Evolutionary conservation across 805 yeast species (phyloP).

Genomic region (Nakazawaea wickerhamii): DNA sequence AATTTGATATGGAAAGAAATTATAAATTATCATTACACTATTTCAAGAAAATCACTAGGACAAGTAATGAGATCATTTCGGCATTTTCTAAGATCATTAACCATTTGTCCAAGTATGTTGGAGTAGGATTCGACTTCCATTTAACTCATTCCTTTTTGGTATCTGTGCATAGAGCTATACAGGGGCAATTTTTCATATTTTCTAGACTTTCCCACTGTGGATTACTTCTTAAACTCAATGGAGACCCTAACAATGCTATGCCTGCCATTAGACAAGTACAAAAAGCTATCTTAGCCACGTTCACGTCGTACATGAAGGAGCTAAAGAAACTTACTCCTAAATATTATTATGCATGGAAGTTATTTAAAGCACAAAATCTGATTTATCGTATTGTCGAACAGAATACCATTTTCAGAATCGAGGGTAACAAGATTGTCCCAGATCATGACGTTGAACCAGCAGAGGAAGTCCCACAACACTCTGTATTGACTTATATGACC

Average conservation of each 20-base stretch:
- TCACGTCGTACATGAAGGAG: slow-evolving; percentile 20
- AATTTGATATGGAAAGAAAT: slow-evolving; percentile 3
- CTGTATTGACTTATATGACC: background rate
- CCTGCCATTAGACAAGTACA: slow-evolving; percentile 10
- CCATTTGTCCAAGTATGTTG: slow-evolving; percentile 24
- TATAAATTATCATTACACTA: background rate
- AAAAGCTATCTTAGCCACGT: slow-evolving; percentile 23
- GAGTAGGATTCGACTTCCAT: slow-evolving; percentile 34
- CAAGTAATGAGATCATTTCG: slow-evolving; percentile 2
- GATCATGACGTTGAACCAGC: background rate
- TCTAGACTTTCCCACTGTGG: slow-evolving; percentile 25
- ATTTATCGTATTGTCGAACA: slow-evolving; percentile 1
- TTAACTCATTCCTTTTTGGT: slow-evolving; percentile 23
- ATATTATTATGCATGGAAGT: slow-evolving; percentile 14
- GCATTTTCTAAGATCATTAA: slow-evolving; percentile 14
- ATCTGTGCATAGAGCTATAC: slow-evolving; percentile 8
- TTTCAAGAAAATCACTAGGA: background rate
- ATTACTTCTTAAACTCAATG: slow-evolving; percentile 16
- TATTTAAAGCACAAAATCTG: slow-evolving; percentile 14
- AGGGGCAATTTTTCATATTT: slow-evolving; percentile 15
- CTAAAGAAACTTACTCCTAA: slow-evolving; percentile 11
- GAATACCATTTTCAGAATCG: background rate
- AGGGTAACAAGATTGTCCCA: slow-evolving; percentile 1
- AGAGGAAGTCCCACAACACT: slow-evolving; percentile 6
- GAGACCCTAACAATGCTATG: background rate